Evolutionary conservation across 2,329 filamentous ascomycete genomes (phyloP).

Genomic region (Gliomastix tumulicola): DNA sequence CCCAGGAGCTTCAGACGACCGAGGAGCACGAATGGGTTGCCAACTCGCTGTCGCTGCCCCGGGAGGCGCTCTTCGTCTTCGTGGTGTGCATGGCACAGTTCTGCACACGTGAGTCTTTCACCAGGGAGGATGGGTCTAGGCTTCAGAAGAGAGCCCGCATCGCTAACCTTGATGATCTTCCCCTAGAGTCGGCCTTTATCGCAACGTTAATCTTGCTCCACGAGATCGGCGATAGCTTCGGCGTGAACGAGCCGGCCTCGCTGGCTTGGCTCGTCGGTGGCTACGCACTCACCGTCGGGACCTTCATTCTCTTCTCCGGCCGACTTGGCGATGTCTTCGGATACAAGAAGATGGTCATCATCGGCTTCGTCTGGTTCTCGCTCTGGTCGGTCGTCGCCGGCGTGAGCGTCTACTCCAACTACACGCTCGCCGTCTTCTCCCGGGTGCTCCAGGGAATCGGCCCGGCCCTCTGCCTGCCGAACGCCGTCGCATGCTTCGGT

Average conservation of each 20-base stretch:
- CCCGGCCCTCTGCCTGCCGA: constrained; percentile 56
- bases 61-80: constrained; percentile 28
- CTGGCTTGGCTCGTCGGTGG: constrained; percentile 51
- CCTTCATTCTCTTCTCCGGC: constrained; percentile 50
- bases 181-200: constrained; percentile 23
- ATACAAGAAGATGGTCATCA: constrained; percentile 45
- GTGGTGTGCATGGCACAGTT: constrained; percentile 39
- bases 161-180: neutral
- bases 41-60: constrained; percentile 12
- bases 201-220: constrained; percentile 35
- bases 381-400: constrained; percentile 45
- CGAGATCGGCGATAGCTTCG: constrained; percentile 39
- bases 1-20: no score
- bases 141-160: neutral
- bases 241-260: constrained; percentile 30
- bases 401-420: constrained; percentile 25
- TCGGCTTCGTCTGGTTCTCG: constrained; percentile 47
- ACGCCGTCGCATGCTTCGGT: constrained; percentile 56
- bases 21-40: constrained; percentile 15
- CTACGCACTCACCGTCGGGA: constrained; percentile 47
- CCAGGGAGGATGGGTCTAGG: no score
- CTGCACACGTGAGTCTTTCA: constrained; percentile 22
- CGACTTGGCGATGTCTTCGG: constrained; percentile 52
- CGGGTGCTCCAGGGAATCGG: constrained; percentile 54
- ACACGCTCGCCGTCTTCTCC: constrained; percentile 39